phyloP scores from a whole-genome alignment of 768 basidiomycete genomes.

The Suillus discolor region DNA sequence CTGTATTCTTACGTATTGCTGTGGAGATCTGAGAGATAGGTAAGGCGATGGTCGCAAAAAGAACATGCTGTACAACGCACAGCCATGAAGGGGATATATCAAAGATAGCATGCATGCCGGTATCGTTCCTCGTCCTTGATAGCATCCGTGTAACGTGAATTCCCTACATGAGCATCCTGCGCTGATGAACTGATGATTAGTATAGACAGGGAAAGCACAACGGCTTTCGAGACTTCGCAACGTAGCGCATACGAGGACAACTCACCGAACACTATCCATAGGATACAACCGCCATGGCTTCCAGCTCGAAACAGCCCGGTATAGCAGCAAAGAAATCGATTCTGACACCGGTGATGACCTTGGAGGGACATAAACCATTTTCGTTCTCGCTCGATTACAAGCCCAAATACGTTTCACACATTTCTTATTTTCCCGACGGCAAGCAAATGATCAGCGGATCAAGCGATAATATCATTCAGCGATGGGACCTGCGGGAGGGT shows the following conservation, averaged over 20 bases:
- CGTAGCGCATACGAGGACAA: neutral
- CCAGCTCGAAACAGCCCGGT: neutral
- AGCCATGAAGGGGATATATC: too few species aligned
- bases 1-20: neutral
- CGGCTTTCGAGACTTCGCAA: neutral
- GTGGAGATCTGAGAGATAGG: neutral
- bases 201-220: neutral
- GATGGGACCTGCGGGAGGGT: neutral
- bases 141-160: neutral
- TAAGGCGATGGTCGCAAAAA: too few species aligned
- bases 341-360: neutral
- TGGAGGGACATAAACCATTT: neutral
- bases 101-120: neutral
- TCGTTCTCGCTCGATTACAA: too few species aligned
- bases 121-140: neutral
- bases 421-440: neutral
- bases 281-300: neutral
- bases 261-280: neutral
- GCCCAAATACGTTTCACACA: neutral
- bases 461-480: rapidly evolving
- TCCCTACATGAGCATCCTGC: neutral
- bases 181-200: neutral
- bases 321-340: neutral
- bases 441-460: neutral
- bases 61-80: too few species aligned